Evolutionary conservation across 352 stramenopile genomes (phyloP).

Genomic region (Phytophthora pluvialis): DNA sequence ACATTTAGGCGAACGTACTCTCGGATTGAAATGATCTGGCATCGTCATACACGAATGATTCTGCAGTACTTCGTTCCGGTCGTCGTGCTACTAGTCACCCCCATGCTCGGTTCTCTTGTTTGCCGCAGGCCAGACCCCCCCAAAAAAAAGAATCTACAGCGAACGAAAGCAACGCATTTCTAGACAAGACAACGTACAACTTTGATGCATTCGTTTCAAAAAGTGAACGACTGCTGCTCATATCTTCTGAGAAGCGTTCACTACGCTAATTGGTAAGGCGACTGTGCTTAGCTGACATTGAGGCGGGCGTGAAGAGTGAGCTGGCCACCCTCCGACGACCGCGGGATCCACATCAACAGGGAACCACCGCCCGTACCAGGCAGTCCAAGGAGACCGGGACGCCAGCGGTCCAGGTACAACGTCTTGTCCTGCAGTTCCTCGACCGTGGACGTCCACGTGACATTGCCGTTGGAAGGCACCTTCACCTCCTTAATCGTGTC

Average conservation of each 20-base stretch:
- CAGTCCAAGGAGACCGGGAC: conserved; percentile 9
- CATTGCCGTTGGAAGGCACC: conserved; percentile 22
- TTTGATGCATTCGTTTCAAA: conserved; percentile 39
- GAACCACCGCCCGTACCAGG: conserved; percentile 13
- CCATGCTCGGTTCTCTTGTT: no score
- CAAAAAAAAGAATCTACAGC: no score
- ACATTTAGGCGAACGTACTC: no score
- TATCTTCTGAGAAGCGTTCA: conserved; percentile 32
- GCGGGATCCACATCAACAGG: conserved; percentile 15
- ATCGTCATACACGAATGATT: no score
- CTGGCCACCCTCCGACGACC: conserved; percentile 35
- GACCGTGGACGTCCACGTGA: conserved; percentile 31
- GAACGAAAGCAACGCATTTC: no score
- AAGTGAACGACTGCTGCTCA: conserved; percentile 14
- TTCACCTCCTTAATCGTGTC: conserved; percentile 28
- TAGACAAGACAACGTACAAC: conserved; percentile 10
- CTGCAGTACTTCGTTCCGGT: no score
- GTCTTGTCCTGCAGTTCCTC: conserved; percentile 37
- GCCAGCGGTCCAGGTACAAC: conserved; percentile 30
- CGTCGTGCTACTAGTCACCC: no score
- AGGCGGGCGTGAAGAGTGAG: conserved; percentile 33
- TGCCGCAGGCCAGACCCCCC: no score
- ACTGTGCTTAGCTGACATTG: conserved; percentile 36
- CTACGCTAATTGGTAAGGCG: conserved; percentile 28
- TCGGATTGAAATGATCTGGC: no score